Evolutionary conservation across 2,329 filamentous ascomycete species (phyloP).

Genomic region (Coleophoma eucalyptorum): DNA sequence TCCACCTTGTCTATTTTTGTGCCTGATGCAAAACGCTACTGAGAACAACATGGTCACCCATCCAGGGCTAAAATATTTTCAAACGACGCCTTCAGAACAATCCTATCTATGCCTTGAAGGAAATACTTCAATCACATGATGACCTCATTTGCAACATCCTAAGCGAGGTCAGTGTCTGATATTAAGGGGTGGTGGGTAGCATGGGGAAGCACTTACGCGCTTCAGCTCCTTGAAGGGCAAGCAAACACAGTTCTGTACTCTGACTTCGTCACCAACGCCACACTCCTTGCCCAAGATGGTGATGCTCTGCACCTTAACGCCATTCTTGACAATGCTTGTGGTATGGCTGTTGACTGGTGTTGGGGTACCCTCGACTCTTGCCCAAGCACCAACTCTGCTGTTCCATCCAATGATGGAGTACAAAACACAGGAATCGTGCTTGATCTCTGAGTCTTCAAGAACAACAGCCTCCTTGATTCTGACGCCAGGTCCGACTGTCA

Average conservation of each 20-base stretch:
- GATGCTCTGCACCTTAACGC: conserved; percentile 97
- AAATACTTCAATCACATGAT: conserved; percentile 70
- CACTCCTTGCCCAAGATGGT: conserved; percentile 98
- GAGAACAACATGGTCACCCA: neutral
- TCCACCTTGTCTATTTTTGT: neutral
- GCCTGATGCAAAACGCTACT: neutral
- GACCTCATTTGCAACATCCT: conserved; percentile 83
- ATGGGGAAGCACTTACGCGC: conserved; percentile 58
- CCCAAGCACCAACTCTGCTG: conserved; percentile 95
- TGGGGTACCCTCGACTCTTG: conserved; percentile 91
- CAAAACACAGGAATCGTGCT: conserved; percentile 92
- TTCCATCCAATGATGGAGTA: conserved; percentile 98
- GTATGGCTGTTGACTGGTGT: conserved; percentile 83
- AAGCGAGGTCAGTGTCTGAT: conserved; percentile 25
- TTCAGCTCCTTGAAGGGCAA: conserved; percentile 98
- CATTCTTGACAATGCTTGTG: conserved; percentile 95
- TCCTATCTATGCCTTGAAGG: too few relatives aligned
- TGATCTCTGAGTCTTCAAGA: conserved; percentile 90
- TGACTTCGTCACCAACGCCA: conserved; percentile 85
- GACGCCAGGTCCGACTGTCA: conserved; percentile 76
- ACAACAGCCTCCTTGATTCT: conserved; percentile 96
- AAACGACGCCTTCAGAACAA: neutral
- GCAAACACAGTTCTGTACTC: conserved; percentile 97
- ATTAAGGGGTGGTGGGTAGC: neutral
- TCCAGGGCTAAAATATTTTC: too few relatives aligned